These are phyloP conservation scores for Tylopilus balloui DNA, from an alignment of 768 basidiomycete genomes.

Conservation along the genomic window DNA sequence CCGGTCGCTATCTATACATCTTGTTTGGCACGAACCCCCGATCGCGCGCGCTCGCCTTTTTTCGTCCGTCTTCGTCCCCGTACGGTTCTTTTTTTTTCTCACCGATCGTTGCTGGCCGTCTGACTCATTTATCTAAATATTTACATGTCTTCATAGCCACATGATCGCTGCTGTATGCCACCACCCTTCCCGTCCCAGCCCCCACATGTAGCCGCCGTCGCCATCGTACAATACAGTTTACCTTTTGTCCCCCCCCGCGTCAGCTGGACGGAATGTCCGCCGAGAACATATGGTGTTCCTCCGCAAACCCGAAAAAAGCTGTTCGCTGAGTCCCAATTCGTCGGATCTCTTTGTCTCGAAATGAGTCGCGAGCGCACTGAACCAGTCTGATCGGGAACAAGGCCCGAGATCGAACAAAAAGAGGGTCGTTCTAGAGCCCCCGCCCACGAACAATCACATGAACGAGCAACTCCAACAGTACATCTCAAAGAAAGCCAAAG, in stretches of 20 bases:
- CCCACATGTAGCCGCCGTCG: constrained; percentile 18
- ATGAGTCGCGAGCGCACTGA: constrained; percentile 10
- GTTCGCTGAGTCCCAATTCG: constrained; percentile 17
- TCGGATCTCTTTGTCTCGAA: constrained; percentile 6
- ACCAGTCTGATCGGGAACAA: constrained; percentile 13
- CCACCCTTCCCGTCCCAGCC: constrained; percentile 1
- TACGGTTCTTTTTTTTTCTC: constrained; percentile 20
- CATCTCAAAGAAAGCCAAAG: not conserved
- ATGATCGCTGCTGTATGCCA: constrained; percentile 25
- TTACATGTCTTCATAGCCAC: constrained; percentile 13
- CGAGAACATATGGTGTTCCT: constrained; percentile 13
- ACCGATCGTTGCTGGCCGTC: constrained; percentile 14
- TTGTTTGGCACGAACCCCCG: constrained; percentile 16
- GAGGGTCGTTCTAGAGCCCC: not conserved
- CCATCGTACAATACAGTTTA: constrained; percentile 18
- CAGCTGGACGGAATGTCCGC: constrained; percentile 15
- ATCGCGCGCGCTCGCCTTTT: constrained; percentile 13
- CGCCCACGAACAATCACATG: constrained; percentile 17
- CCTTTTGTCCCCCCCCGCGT: too few relatives aligned
- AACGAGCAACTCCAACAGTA: not conserved
- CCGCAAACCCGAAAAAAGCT: not conserved
- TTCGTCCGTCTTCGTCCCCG: constrained; percentile 12
- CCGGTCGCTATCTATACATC: constrained; percentile 19
- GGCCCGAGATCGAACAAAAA: constrained; percentile 11
- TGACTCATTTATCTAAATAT: constrained; percentile 12